Evolutionary conservation across 768 basidiomycete genomes (phyloP).

Genomic region (Leccinellum albellum): DNA sequence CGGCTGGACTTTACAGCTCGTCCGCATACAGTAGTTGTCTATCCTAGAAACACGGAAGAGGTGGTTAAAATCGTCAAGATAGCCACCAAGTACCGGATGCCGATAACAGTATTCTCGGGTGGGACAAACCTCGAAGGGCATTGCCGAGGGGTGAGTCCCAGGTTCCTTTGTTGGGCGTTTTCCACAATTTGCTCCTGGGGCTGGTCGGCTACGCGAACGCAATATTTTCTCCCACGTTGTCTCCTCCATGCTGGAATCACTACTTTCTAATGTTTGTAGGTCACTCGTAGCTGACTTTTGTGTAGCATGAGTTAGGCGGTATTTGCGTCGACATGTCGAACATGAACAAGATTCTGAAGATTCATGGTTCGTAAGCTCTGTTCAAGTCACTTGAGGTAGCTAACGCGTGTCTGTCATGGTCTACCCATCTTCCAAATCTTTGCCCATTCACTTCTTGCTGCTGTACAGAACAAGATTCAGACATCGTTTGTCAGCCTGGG

Average conservation of each 20-base stretch:
- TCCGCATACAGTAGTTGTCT: conserved; percentile 59
- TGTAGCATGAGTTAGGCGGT: conserved; percentile 41
- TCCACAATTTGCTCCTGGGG: not conserved
- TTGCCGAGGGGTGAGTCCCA: conserved; percentile 51
- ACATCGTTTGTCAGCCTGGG: conserved; percentile 73
- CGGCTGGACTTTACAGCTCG: conserved; percentile 28
- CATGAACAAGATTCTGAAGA: conserved; percentile 77
- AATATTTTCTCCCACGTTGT: not conserved
- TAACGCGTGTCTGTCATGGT: not conserved
- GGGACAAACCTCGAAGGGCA: conserved; percentile 84
- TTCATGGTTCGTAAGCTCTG: conserved; percentile 50
- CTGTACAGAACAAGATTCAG: conserved; percentile 58
- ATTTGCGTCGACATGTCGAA: conserved; percentile 76
- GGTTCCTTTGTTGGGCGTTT: not conserved
- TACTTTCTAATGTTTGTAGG: not conserved
- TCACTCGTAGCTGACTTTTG: not conserved
- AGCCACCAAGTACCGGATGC: conserved; percentile 71
- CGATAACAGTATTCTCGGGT: conserved; percentile 74
- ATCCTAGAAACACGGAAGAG: conserved; percentile 71
- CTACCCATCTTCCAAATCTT: not conserved
- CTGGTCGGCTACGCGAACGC: not conserved
- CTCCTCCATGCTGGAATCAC: not conserved
- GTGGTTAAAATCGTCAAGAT: conserved; percentile 76
- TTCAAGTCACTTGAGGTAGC: not conserved
- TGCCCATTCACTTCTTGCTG: not conserved